Evolutionary conservation across 139 green algal genomes (phyloP).

Genomic region (Coelastrella sp.): DNA sequence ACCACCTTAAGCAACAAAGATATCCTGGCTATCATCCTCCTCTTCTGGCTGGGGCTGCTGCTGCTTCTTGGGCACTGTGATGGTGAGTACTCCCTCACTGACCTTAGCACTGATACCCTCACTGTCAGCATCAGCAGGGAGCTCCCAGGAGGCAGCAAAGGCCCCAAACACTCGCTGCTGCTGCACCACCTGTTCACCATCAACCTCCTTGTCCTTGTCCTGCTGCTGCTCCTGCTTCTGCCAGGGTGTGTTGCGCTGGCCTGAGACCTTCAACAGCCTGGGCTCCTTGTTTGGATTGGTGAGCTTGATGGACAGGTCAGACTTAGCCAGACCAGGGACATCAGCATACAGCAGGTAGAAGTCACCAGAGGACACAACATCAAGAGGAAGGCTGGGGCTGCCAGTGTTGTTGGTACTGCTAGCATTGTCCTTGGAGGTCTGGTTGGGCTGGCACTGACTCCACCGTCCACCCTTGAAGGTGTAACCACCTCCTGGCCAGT

Average conservation of each 20-base stretch:
- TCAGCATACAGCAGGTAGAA: conserved; percentile 46
- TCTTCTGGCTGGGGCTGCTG: conserved; percentile 15
- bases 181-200: neutral
- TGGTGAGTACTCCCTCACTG: conserved; percentile 33
- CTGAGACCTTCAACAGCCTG: conserved; percentile 10
- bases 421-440: neutral
- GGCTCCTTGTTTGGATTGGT: conserved; percentile 26
- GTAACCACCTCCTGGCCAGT: conserved; percentile 34
- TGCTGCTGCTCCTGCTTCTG: neutral
- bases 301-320: conserved; percentile 42
- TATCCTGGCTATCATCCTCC: conserved; percentile 24
- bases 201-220: neutral
- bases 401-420: neutral
- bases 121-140: conserved; percentile 41
- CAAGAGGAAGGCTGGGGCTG: conserved; percentile 1
- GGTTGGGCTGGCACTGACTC: neutral
- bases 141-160: conserved; percentile 1
- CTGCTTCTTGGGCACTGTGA: conserved; percentile 44
- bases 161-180: conserved; percentile 10
- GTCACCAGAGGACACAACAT: conserved; percentile 9
- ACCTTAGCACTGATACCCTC: conserved; percentile 44
- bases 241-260: neutral
- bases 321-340: conserved; percentile 43
- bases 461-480: neutral
- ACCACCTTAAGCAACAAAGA: conserved; percentile 6